phyloP scores from a whole-genome alignment of 306 rosid species.

The Cucurbita moschata region DNA sequence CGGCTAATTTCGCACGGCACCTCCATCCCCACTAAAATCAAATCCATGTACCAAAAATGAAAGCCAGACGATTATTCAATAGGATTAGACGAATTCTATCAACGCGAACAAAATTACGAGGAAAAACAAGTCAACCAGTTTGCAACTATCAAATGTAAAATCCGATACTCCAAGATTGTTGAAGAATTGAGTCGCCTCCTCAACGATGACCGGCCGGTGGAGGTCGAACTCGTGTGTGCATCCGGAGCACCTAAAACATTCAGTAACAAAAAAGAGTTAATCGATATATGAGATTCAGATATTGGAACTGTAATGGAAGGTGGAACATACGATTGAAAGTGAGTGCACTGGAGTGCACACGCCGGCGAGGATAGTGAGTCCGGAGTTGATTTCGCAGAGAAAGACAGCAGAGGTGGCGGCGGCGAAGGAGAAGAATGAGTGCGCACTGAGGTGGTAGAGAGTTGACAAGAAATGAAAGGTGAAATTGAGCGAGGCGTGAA shows the following conservation, averaged over 20 bases:
- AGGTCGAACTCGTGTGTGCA: conserved; percentile 78
- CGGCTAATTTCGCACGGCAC: conserved; percentile 88
- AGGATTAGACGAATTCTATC: not conserved
- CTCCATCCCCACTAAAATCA: conserved; percentile 74
- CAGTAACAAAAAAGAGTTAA: not conserved
- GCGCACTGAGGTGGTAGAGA: conserved; percentile 17
- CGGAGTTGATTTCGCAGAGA: conserved; percentile 18
- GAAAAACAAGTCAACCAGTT: conserved; percentile 29
- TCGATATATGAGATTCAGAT: not conserved
- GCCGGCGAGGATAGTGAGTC: conserved; percentile 29
- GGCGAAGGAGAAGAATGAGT: conserved; percentile 3
- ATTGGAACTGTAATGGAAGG: not conserved
- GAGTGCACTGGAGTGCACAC: conserved; percentile 71
- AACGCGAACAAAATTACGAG: not conserved
- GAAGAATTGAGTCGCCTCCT: conserved; percentile 67
- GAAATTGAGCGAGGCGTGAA: conserved; percentile 29
- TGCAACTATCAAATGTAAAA: conserved; percentile 68
- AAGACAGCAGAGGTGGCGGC: conserved; percentile 16
- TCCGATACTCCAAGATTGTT: conserved; percentile 42
- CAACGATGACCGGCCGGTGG: conserved; percentile 65
- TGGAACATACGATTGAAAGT: conserved; percentile 63
- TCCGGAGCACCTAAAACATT: conserved; percentile 61
- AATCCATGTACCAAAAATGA: not conserved
- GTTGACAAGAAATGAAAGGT: conserved; percentile 43
- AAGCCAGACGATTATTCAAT: not conserved